Evolutionary conservation across 129 eudicot species (phyloP), one percentile per base, ranked within the genome.

Genomic region (Scalesia atractyloides): DNA sequence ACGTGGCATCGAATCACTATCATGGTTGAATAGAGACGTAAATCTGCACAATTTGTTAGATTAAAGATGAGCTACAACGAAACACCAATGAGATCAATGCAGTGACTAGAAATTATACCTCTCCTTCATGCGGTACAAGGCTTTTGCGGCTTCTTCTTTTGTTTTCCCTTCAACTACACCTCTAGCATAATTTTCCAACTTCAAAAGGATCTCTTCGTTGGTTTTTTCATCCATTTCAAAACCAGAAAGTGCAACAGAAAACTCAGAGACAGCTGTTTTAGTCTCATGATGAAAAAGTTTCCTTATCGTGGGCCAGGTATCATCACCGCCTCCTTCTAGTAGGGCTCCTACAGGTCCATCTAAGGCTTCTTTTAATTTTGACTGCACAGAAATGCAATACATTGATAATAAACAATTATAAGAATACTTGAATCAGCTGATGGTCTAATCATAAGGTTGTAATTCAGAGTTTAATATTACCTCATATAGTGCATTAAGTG

Each of bases 1-100:
- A 10, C 99, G 96, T 50, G 98, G 98, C 97, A 94, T 87, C 17
- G 91, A 88, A 74, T 94, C 98, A 26, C 84, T 72, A 76, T 94
- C 98, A 68, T 84, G 97, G 78, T 93, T 90, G 54, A 94, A 90
- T 73, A 94, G 61, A 24, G 91, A 84, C 10, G 90, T 81, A 79
- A 95, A 95, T 86, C 99, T 95, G 81, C 36, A 24, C 17, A 73
- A 48, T 52, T 51, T 37, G 20, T 66, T 46, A 47, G 13, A 57
- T 60, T 30, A 14, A 37, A n/a, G 13, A 24, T 12, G 19, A 30
- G 75, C 48, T 39, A 26, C 20, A 5, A 43, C 1, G 17, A n/a
- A 46, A 58, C 24, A 72, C n/a, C 1, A 71, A 19, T 36, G 53
- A 63, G 50, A 36, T 73, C 52, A 22, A 19, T n/a, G n/a, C 66